These are phyloP conservation scores for Penicillium longicatenatum DNA, from an alignment of 495 filamentous ascomycete genomes.

Conservation along the genomic window DNA sequence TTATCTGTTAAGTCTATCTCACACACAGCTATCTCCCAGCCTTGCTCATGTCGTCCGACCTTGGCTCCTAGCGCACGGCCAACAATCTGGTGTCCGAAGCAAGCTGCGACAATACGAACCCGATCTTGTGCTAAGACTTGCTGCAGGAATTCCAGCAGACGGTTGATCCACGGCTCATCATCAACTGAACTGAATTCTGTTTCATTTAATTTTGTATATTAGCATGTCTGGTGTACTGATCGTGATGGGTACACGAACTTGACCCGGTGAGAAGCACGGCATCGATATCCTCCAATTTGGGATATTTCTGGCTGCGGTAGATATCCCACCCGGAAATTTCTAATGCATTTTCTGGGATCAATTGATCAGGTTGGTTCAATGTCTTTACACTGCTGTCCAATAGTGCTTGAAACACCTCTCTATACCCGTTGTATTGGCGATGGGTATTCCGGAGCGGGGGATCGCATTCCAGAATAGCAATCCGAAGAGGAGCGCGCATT, in stretches of 20 bases:
- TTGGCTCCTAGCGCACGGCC: conserved; percentile 70
- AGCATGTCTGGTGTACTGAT: background rate
- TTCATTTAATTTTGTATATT: background rate
- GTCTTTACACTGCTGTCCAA: conserved; percentile 54
- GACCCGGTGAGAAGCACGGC: conserved; percentile 82
- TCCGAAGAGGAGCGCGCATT: conserved; percentile 63
- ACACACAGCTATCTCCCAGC: conserved; percentile 82
- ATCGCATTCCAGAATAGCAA: conserved; percentile 85
- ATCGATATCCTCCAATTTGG: conserved; percentile 71
- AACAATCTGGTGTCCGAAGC: conserved; percentile 92
- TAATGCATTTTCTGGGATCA: conserved; percentile 50
- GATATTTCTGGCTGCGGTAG: conserved; percentile 61
- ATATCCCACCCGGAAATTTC: conserved; percentile 69
- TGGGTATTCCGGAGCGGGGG: conserved; percentile 59
- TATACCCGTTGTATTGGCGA: conserved; percentile 70
- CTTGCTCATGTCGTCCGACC: conserved; percentile 64
- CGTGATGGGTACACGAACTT: conserved; percentile 32
- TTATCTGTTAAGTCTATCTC: conserved; percentile 67
- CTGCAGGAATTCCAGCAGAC: conserved; percentile 70
- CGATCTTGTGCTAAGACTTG: conserved; percentile 56
- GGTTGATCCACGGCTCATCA: conserved; percentile 72
- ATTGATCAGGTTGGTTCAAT: conserved; percentile 27
- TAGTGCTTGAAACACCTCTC: conserved; percentile 68
- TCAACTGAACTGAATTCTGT: conserved; percentile 64
- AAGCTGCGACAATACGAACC: conserved; percentile 76